Percentiles rank a stretch among this genome's conserved stretches.
phyloP scores from a whole-genome alignment of 148 eudicot species.

The Dianthus caryophyllus region DNA sequence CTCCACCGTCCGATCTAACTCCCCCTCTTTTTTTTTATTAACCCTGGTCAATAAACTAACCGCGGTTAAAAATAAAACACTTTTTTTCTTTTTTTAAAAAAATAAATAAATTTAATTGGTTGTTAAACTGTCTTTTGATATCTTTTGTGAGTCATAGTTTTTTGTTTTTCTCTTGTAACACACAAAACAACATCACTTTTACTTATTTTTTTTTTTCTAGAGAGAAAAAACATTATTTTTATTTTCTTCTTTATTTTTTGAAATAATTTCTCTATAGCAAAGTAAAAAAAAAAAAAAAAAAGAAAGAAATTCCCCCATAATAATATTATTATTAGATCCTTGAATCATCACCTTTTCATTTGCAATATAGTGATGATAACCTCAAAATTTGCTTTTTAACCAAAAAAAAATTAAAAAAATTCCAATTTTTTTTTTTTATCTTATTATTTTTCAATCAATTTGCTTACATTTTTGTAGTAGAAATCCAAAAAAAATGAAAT shows the following conservation, averaged over 20 bases:
- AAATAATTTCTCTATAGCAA: neutral
- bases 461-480: too few species aligned
- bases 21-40: neutral
- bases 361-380: conserved; percentile 11
- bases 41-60: neutral
- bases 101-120: too few species aligned
- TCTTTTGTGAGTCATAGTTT: neutral
- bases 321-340: conserved; percentile 13
- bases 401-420: conserved; percentile 1
- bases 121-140: neutral
- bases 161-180: conserved; percentile 7
- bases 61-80: neutral
- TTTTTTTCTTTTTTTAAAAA: neutral
- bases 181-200: conserved; percentile 2
- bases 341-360: conserved; percentile 48
- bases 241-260: neutral
- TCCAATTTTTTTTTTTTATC: neutral
- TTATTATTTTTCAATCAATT: neutral
- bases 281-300: too few species aligned
- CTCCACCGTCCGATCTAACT: conserved; percentile 28
- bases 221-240: neutral
- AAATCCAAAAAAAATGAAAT: too few species aligned
- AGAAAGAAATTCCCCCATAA: neutral
- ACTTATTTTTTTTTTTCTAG: neutral
- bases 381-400: neutral